phyloP scores from a whole-genome alignment of 2,329 filamentous ascomycete genomes.

The Ascocoryne sarcoides region DNA sequence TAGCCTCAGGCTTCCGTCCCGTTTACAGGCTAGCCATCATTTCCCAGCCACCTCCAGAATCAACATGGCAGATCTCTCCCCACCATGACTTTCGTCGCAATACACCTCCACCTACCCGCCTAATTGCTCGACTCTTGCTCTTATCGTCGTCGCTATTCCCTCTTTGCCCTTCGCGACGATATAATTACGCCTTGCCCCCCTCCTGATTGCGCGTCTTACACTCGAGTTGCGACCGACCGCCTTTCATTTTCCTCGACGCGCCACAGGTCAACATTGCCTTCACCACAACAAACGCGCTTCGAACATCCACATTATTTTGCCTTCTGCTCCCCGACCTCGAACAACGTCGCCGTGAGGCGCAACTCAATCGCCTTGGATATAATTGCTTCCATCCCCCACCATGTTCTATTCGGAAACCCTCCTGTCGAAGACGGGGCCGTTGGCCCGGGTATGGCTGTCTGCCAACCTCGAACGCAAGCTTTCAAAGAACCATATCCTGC shows the following conservation, averaged over 20 bases:
- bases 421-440: slow-evolving; percentile 89
- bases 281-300: slow-evolving; percentile 18
- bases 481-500: slow-evolving; percentile 90
- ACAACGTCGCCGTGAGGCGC: slow-evolving; percentile 17
- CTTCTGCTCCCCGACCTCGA: slow-evolving; percentile 10
- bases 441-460: slow-evolving; percentile 96
- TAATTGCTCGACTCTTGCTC: slow-evolving; percentile 6
- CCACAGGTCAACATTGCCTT: slow-evolving; percentile 8
- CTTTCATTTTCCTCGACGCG: slow-evolving; percentile 15
- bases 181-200: slow-evolving; percentile 5
- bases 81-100: slow-evolving; percentile 11
- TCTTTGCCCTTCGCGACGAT: slow-evolving; percentile 3
- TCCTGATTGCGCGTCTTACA: slow-evolving; percentile 10
- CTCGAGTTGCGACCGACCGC: slow-evolving; percentile 10
- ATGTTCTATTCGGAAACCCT: slow-evolving; percentile 99
- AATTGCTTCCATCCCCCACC: slow-evolving; percentile 25
- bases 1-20: slow-evolving; percentile 1
- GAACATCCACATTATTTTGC: slow-evolving; percentile 8
- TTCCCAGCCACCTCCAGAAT: slow-evolving; percentile 13
- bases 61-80: slow-evolving; percentile 4
- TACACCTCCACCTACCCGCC: slow-evolving; percentile 8
- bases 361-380: slow-evolving; percentile 7
- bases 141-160: not conserved
- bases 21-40: not conserved
- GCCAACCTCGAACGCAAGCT: slow-evolving; percentile 98